Percentiles rank a stretch among this genome's conserved stretches.
These are phyloP conservation scores for Penicillium brevicompactum DNA, from an alignment of 2,329 filamentous ascomycete species.

Conservation along the genomic window DNA sequence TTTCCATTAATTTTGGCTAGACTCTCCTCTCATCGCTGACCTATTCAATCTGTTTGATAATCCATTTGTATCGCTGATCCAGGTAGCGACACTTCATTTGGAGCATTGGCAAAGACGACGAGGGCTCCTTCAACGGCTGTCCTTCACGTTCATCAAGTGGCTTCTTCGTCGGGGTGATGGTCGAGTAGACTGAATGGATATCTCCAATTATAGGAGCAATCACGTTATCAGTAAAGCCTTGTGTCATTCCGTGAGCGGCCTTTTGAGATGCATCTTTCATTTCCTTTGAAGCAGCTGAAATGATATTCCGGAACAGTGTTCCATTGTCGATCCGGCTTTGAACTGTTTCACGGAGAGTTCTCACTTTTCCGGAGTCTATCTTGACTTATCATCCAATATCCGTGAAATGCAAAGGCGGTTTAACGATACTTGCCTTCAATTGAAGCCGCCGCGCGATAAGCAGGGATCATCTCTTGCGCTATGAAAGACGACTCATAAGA, in stretches of 20 bases:
- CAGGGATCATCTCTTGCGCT: constrained; percentile 2
- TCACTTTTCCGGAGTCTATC: not conserved
- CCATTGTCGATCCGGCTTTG: constrained; percentile 3
- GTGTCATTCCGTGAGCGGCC: not conserved
- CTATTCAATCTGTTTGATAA: too few relatives aligned
- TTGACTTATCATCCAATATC: not conserved
- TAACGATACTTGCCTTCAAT: not conserved
- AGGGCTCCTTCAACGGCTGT: not conserved
- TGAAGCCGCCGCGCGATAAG: not conserved
- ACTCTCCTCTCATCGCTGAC: too few relatives aligned
- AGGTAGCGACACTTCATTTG: too few relatives aligned
- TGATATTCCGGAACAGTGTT: constrained; percentile 1
- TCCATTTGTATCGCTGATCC: too few relatives aligned
- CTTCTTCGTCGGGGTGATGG: not conserved
- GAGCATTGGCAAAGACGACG: too few relatives aligned
- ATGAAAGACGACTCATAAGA: constrained; percentile 1
- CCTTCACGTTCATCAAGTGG: not conserved
- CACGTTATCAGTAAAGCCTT: not conserved
- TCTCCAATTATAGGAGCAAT: constrained; percentile 1
- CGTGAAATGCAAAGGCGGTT: too few relatives aligned
- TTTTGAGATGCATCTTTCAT: constrained; percentile 1
- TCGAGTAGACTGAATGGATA: constrained; percentile 1
- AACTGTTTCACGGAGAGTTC: not conserved
- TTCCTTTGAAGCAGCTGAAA: not conserved
- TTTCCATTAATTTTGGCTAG: too few relatives aligned